A percentile compares a stretch with the other conserved stretches of the same genome.
Conservation (phyloP, 108 stramenopile species). For the Pelagomonas calceolata region DNA sequence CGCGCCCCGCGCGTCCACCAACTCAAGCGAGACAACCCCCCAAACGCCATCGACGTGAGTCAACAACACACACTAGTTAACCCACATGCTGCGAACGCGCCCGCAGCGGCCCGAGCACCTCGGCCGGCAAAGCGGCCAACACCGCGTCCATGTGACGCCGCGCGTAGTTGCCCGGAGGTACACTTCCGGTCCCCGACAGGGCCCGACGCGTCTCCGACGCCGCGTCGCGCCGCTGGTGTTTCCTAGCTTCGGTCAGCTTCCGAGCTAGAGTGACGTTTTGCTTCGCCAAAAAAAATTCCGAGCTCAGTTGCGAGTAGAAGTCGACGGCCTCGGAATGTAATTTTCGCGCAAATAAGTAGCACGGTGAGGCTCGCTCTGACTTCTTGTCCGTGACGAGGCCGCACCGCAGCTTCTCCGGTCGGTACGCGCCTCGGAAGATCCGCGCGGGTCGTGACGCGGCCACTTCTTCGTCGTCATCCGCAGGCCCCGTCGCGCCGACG, state of each 20-base stretch:
- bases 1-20: no score
- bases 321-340: neutral
- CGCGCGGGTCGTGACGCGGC: neutral
- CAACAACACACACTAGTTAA: no score
- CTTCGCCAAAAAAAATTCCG: neutral
- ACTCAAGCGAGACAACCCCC: no score
- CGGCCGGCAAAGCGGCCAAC: no score
- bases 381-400: no score
- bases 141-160: no score
- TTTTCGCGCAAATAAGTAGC: neutral
- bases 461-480: neutral
- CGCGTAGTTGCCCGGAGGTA: no score
- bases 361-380: no score
- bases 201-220: neutral
- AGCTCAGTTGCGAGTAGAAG: neutral
- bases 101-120: no score
- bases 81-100: no score
- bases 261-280: neutral
- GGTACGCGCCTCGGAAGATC: neutral
- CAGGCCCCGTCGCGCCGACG: neutral
- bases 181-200: no score
- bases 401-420: neutral
- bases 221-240: neutral
- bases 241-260: neutral
- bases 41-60: no score